These are phyloP conservation scores for Smithsoniella earleae DNA, from an alignment of 163 green algal genomes.

Conservation along the genomic window DNA sequence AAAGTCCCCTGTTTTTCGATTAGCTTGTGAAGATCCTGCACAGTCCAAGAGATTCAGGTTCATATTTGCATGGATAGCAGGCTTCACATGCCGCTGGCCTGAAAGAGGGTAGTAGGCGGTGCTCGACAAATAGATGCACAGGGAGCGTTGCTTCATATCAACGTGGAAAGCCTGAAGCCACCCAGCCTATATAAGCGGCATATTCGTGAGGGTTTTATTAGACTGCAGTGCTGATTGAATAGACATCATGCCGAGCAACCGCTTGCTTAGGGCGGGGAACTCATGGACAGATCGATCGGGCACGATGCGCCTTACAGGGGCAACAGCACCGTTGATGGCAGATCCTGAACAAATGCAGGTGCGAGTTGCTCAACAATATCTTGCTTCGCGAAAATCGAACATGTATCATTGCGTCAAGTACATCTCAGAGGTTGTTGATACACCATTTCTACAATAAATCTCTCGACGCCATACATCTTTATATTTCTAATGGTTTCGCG, in stretches of 20 bases:
- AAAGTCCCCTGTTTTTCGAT: too few relatives aligned
- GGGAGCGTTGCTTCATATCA: too few relatives aligned
- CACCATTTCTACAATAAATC: neutral
- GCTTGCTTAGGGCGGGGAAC: neutral
- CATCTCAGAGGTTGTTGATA: neutral
- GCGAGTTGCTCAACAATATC: neutral
- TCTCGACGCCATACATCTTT: neutral
- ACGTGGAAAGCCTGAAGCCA: too few relatives aligned
- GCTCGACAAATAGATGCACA: too few relatives aligned
- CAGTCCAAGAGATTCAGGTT: too few relatives aligned
- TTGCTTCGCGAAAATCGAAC: neutral
- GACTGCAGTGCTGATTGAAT: neutral
- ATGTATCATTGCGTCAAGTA: neutral
- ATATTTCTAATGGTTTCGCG: too few relatives aligned
- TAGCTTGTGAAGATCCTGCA: too few relatives aligned
- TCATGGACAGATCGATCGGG: neutral
- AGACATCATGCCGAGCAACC: neutral
- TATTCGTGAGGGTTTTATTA: neutral
- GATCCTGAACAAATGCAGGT: constrained; percentile 25
- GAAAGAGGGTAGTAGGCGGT: too few relatives aligned
- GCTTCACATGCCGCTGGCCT: too few relatives aligned
- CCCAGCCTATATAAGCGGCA: neutral
- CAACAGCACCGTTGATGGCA: neutral
- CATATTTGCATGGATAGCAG: too few relatives aligned
- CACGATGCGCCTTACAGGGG: too few relatives aligned